Conservation (phyloP, 306 rosid species). For the Aeschynomene evenia region DNA sequence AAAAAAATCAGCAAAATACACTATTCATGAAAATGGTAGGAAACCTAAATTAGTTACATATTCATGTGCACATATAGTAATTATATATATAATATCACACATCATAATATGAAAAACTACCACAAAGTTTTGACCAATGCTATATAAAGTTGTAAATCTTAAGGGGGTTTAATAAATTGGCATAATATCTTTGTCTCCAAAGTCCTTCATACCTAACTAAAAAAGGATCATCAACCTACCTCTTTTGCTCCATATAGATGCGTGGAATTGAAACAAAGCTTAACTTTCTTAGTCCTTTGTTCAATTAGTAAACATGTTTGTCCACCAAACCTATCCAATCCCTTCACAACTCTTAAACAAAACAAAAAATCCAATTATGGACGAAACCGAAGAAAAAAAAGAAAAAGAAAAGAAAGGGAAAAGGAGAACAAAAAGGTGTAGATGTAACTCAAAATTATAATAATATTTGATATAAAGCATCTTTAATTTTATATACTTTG, state of each 20-base stretch:
- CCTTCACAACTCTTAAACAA: neutral
- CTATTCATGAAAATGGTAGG: neutral
- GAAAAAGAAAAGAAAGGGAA: neutral
- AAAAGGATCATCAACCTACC: conserved; percentile 44
- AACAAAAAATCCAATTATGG: conserved; percentile 18
- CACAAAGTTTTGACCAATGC: conserved; percentile 15
- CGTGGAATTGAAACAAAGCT: conserved; percentile 44
- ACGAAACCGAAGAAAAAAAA: neutral
- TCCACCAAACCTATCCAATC: conserved; percentile 42
- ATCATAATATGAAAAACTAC: neutral
- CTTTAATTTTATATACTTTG: neutral
- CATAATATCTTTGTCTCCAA: conserved; percentile 32
- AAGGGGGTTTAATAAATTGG: conserved; percentile 28
- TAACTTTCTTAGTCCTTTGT: conserved; percentile 5
- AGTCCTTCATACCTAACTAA: conserved; percentile 41
- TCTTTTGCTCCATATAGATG: conserved; percentile 21
- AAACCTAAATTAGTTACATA: neutral
- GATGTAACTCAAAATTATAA: neutral
- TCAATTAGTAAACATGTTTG: conserved; percentile 35
- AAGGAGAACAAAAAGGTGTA: neutral
- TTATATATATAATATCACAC: neutral
- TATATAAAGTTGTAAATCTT: conserved; percentile 10
- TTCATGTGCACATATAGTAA: too few species aligned
- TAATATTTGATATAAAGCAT: neutral
- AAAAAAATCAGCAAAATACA: neutral